Evolutionary conservation across 805 yeast genomes (phyloP).

Genomic region (Candida incommunis): DNA sequence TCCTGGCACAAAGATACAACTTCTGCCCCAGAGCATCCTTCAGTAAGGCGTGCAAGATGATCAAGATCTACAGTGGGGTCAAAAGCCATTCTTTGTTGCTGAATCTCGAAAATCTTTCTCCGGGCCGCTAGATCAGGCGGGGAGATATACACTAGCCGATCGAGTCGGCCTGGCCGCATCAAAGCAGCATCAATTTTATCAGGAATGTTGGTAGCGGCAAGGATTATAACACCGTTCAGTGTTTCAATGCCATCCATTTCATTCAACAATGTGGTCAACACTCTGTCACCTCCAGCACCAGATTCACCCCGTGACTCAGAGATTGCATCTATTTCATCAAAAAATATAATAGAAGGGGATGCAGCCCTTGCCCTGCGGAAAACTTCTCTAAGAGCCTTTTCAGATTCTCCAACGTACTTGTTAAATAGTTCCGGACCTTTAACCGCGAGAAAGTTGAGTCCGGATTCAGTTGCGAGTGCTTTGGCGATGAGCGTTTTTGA

Average conservation of each 20-base stretch:
- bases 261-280: slow-evolving; percentile 76
- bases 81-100: slow-evolving; percentile 50
- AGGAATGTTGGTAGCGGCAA: slow-evolving; percentile 95
- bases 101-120: slow-evolving; percentile 57
- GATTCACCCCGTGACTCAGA: slow-evolving; percentile 55
- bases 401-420: slow-evolving; percentile 93
- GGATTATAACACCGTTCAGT: slow-evolving; percentile 78
- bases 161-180: slow-evolving; percentile 90
- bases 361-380: slow-evolving; percentile 92
- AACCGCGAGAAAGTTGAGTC: slow-evolving; percentile 83
- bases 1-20: slow-evolving; percentile 85
- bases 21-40: slow-evolving; percentile 96
- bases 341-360: slow-evolving; percentile 84
- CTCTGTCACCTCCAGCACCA: slow-evolving; percentile 60
- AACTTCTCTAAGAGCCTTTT: slow-evolving; percentile 82
- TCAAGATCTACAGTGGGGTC: slow-evolving; percentile 34
- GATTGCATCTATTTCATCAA: slow-evolving; percentile 94
- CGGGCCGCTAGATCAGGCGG: slow-evolving; percentile 85
- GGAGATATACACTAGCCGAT: slow-evolving; percentile 80
- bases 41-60: slow-evolving; percentile 47
- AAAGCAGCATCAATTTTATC: slow-evolving; percentile 86
- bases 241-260: slow-evolving; percentile 98
- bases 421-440: slow-evolving; percentile 95
- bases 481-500: slow-evolving; percentile 91
- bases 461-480: slow-evolving; percentile 91